phyloP scores from a whole-genome alignment of 345 rosid species.

The Zanthoxylum bungeanum region DNA sequence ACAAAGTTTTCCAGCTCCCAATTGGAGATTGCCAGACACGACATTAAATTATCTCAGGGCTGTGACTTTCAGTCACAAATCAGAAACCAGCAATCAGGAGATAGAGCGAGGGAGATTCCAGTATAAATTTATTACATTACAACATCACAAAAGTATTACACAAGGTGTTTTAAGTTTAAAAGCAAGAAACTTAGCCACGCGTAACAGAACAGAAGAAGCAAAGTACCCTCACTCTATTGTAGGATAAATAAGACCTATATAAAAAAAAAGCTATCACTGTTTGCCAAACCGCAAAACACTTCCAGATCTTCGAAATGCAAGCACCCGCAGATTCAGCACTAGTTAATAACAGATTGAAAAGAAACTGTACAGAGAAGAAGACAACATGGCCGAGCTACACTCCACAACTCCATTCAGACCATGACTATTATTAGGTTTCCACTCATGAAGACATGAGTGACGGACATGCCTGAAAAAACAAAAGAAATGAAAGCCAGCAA shows the following conservation, averaged over 20 bases:
- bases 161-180: neutral
- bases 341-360: neutral
- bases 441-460: neutral
- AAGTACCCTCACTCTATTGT: too few species aligned
- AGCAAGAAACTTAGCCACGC: neutral
- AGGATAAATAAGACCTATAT: neutral
- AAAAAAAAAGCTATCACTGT: slow-evolving; percentile 8
- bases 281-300: neutral
- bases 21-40: too few species aligned
- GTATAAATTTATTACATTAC: slow-evolving; percentile 20
- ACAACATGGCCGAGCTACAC: slow-evolving; percentile 11
- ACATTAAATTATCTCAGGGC: neutral
- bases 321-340: slow-evolving; percentile 5
- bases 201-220: neutral
- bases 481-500: slow-evolving; percentile 57
- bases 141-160: slow-evolving; percentile 15
- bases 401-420: neutral
- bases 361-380: slow-evolving; percentile 13
- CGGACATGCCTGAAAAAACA: slow-evolving; percentile 40
- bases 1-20: too few species aligned
- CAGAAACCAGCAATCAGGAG: neutral
- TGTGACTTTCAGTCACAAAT: too few species aligned
- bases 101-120: slow-evolving; percentile 1
- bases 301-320: neutral
- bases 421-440: neutral